Conservation (phyloP, 1,139 yeast species). For the Blastobotrys apis region DNA sequence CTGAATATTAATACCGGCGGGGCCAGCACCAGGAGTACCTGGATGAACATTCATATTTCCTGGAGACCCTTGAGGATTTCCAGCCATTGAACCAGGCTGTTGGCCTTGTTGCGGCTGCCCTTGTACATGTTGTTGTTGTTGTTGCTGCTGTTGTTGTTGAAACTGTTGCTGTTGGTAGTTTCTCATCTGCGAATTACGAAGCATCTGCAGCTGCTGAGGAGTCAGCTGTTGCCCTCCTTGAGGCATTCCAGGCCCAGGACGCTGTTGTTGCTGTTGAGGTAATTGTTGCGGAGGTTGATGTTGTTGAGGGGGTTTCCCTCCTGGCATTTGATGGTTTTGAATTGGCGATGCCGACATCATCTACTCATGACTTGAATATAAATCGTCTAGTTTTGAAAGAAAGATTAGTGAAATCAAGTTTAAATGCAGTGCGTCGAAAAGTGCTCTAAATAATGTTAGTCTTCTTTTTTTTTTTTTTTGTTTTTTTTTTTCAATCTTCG, state of each 20-base stretch:
- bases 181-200: neutral
- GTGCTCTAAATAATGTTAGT: too few species aligned
- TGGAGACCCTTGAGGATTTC: neutral
- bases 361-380: constrained; percentile 4
- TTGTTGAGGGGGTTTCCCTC: constrained; percentile 20
- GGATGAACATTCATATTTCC: constrained; percentile 10
- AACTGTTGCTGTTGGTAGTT: neutral
- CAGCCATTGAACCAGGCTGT: constrained; percentile 6
- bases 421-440: too few species aligned
- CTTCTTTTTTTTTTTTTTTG: too few species aligned
- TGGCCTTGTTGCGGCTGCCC: constrained; percentile 8
- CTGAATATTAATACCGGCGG: constrained; percentile 23
- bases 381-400: too few species aligned
- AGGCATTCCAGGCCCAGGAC: constrained; percentile 6
- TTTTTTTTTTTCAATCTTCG: too few species aligned
- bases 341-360: constrained; percentile 26
- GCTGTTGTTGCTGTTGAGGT: constrained; percentile 18
- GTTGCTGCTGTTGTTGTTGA: constrained; percentile 11
- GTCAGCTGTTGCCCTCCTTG: constrained; percentile 3
- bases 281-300: too few species aligned
- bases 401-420: too few species aligned
- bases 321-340: constrained; percentile 25
- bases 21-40: constrained; percentile 15
- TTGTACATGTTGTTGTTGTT: constrained; percentile 7
- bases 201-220: constrained; percentile 14